Evolutionary conservation across 2,329 filamentous ascomycete species (phyloP).

Genomic region (Gyromitra esculenta): DNA sequence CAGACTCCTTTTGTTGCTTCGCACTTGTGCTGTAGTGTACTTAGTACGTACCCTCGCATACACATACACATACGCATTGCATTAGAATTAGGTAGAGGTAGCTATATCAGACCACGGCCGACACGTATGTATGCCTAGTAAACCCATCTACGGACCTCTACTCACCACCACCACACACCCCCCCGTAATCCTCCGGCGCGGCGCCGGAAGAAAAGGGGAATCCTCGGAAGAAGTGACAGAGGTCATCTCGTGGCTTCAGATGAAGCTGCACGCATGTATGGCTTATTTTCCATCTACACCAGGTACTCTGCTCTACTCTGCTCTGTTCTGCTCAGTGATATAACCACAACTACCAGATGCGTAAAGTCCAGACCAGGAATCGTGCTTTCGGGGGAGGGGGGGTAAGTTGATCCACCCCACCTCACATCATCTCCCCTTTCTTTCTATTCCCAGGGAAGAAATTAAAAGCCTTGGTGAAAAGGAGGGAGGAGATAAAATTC

Average conservation of each 20-base stretch:
- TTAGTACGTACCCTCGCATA: conserved; percentile 30
- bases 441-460: no score
- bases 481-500: neutral
- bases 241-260: conserved; percentile 38
- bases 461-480: no score
- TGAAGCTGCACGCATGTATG: conserved; percentile 16
- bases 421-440: neutral
- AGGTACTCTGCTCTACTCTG: no score
- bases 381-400: neutral
- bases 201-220: neutral
- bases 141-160: conserved; percentile 2
- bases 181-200: conserved; percentile 40
- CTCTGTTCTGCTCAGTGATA: neutral
- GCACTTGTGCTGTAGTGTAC: conserved; percentile 15
- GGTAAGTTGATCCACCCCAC: neutral
- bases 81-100: conserved; percentile 16
- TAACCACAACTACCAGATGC: neutral
- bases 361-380: conserved; percentile 8
- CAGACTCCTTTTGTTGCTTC: neutral
- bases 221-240: neutral
- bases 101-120: conserved; percentile 37
- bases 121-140: conserved; percentile 42
- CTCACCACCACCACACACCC: conserved; percentile 12
- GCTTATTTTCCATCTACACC: neutral
- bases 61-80: conserved; percentile 38